A percentile compares a stretch with the other conserved stretches of the same genome.
phyloP scores from a whole-genome alignment of 2,329 filamentous ascomycete genomes.

The Fragosphaeria purpurea region DNA sequence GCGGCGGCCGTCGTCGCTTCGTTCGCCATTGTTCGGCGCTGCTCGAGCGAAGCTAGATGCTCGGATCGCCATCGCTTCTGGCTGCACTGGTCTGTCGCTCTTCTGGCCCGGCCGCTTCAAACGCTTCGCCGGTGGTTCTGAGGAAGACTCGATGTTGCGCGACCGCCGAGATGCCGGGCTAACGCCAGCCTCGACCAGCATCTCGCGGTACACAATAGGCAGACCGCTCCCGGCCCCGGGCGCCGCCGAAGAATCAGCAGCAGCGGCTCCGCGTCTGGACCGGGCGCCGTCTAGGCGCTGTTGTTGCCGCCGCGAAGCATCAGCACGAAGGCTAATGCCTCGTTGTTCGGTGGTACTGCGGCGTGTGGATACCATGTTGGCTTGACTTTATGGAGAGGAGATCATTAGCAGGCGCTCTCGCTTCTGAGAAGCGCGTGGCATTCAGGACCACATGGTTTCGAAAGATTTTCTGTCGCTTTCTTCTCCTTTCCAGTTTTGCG shows the following conservation, averaged over 20 bases:
- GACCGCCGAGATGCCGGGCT: not conserved
- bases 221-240: not conserved
- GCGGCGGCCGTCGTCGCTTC: not conserved
- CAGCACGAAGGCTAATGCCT: constrained; percentile 7
- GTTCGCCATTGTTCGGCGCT: no score
- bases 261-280: not conserved
- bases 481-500: no score
- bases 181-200: constrained; percentile 14
- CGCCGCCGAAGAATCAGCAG: not conserved
- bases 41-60: no score
- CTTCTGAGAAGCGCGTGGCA: no score
- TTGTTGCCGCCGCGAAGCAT: constrained; percentile 3
- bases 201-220: constrained; percentile 10
- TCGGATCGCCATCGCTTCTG: no score
- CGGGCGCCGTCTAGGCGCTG: not conserved
- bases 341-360: constrained; percentile 1
- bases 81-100: not conserved
- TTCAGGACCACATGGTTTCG: no score
- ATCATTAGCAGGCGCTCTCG: no score
- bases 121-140: constrained; percentile 12
- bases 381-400: no score
- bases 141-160: not conserved
- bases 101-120: constrained; percentile 15
- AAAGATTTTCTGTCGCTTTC: no score
- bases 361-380: constrained; percentile 8